Percentiles rank a stretch among this genome's conserved stretches.
phyloP scores from a whole-genome alignment of 805 yeast species.

The Pichia deserticola region DNA sequence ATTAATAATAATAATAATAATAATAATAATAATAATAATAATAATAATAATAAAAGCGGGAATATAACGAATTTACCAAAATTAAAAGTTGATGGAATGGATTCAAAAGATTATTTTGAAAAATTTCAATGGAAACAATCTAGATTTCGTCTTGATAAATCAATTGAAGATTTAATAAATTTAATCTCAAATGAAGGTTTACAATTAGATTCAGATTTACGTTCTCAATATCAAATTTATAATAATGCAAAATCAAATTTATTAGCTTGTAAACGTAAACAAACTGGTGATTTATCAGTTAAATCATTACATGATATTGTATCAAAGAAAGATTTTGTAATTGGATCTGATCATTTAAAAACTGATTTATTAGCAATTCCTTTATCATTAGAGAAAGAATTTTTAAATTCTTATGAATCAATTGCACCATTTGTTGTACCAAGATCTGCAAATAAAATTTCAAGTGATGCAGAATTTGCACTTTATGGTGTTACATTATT shows the following conservation, averaged over 20 bases:
- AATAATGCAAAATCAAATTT: constrained; percentile 77
- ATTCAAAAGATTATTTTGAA: constrained; percentile 59
- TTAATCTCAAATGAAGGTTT: constrained; percentile 69
- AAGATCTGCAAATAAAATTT: constrained; percentile 66
- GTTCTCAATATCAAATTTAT: constrained; percentile 65
- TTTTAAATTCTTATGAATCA: constrained; percentile 66
- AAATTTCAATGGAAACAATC: constrained; percentile 82
- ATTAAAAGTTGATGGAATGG: constrained; percentile 31
- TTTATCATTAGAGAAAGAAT: constrained; percentile 48
- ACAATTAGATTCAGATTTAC: constrained; percentile 78
- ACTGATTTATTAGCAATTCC: constrained; percentile 91
- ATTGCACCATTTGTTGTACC: constrained; percentile 82
- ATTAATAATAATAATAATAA: constrained; percentile 13
- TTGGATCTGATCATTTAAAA: constrained; percentile 77
- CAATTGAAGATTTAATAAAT: constrained; percentile 68
- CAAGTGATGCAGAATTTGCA: constrained; percentile 65
- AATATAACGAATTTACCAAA: constrained; percentile 6
- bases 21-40: neutral
- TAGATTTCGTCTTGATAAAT: constrained; percentile 77
- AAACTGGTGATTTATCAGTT: constrained; percentile 87
- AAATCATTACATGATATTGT: constrained; percentile 88
- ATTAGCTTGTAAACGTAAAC: constrained; percentile 84
- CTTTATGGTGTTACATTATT: constrained; percentile 78
- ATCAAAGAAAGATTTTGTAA: constrained; percentile 71
- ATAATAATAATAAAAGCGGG: constrained; percentile 14